A percentile compares a stretch with the other conserved stretches of the same genome.
Evolutionary conservation across 768 basidiomycete genomes (phyloP).

Genomic region (Psilocybe tampanensis): DNA sequence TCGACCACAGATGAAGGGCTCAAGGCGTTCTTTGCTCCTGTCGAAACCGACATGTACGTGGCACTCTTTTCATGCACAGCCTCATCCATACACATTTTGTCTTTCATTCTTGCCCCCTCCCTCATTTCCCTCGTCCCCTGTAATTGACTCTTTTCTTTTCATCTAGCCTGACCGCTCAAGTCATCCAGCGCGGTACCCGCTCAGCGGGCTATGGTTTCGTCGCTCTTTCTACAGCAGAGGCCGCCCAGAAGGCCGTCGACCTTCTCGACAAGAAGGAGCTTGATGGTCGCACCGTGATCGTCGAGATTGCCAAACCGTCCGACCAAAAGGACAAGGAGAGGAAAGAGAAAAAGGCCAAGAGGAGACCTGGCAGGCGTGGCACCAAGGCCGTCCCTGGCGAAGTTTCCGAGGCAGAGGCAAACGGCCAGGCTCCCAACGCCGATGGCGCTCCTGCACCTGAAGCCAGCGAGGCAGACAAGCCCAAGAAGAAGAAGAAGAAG

Average conservation of each 20-base stretch:
- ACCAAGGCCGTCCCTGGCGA: slow-evolving; percentile 86
- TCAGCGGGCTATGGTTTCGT: slow-evolving; percentile 95
- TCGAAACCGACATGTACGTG: slow-evolving; percentile 85
- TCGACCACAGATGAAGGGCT: slow-evolving; percentile 93
- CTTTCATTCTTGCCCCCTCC: slow-evolving; percentile 10
- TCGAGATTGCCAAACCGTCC: slow-evolving; percentile 91
- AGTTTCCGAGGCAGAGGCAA: slow-evolving; percentile 87
- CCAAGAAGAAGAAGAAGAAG: slow-evolving; percentile 87
- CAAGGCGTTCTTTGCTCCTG: slow-evolving; percentile 90
- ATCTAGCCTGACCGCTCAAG: slow-evolving; percentile 74
- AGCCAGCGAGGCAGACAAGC: slow-evolving; percentile 72
- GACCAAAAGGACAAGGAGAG: slow-evolving; percentile 86
- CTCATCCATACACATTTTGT: slow-evolving; percentile 22
- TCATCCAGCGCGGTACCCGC: slow-evolving; percentile 84
- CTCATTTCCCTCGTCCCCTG: not conserved
- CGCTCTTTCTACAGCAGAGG: slow-evolving; percentile 76
- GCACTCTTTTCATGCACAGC: slow-evolving; percentile 42
- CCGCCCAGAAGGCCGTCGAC: slow-evolving; percentile 86
- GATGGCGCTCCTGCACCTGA: slow-evolving; percentile 56
- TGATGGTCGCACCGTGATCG: slow-evolving; percentile 84
- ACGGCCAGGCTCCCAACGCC: slow-evolving; percentile 68
- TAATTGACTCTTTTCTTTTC: slow-evolving; percentile 10
- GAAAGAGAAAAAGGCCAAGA: slow-evolving; percentile 78
- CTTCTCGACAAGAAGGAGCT: slow-evolving; percentile 86
- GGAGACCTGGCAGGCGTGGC: slow-evolving; percentile 84